Evolutionary conservation across 176 grass and related monocot genomes (phyloP).

Genomic region (Bromus sterilis): DNA sequence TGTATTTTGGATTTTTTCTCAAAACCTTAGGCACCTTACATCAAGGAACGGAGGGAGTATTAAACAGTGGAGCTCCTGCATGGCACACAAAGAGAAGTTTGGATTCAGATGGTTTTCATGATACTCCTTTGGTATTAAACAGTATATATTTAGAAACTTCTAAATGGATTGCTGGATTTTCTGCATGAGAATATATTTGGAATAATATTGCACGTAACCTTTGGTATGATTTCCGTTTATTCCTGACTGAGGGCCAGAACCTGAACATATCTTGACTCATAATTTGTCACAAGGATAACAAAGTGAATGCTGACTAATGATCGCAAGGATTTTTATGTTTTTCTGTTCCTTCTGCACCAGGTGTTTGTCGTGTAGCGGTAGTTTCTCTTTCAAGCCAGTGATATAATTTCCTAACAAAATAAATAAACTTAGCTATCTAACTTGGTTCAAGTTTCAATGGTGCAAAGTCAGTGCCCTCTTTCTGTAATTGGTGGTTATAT

Average conservation of each 20-base stretch:
- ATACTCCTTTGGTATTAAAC: too few relatives aligned
- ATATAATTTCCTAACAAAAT: constrained; percentile 7
- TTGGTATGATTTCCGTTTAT: neutral
- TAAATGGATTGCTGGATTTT: neutral
- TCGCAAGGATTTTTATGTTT: neutral
- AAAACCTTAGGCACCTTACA: too few relatives aligned
- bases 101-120: neutral
- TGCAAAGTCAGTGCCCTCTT: neutral
- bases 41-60: too few relatives aligned
- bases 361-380: neutral
- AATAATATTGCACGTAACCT: neutral
- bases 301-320: neutral
- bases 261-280: neutral
- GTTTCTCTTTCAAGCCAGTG: neutral
- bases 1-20: too few relatives aligned
- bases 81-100: neutral
- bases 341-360: neutral
- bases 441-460: constrained; percentile 4
- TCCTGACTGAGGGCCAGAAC: neutral
- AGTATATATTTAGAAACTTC: constrained; percentile 9
- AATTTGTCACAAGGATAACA: neutral
- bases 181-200: neutral
- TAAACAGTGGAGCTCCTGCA: neutral
- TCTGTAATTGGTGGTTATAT: neutral
- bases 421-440: neutral